A percentile compares a stretch with the other conserved stretches of the same genome.
Conservation (phyloP, 345 rosid genomes). For the Adansonia digitata region DNA sequence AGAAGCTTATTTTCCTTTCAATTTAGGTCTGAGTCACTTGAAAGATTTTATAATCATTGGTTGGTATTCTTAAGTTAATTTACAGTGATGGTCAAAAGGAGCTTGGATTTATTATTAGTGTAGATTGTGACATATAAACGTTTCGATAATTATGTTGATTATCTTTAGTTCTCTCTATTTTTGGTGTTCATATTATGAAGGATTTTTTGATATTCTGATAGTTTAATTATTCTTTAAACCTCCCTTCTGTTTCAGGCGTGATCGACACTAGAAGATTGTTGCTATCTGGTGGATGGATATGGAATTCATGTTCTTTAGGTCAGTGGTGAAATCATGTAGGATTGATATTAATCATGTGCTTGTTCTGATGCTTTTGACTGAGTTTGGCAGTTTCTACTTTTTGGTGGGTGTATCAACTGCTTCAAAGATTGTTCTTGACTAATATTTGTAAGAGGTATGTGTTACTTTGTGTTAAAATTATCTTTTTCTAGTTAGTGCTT, state of each 20-base stretch:
- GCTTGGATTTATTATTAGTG: background rate
- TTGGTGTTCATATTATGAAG: background rate
- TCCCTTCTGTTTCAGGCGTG: background rate
- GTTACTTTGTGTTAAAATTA: background rate
- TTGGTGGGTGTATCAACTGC: background rate
- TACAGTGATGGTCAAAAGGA: background rate
- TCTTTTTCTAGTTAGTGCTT: background rate
- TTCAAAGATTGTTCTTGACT: background rate
- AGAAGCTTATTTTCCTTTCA: background rate
- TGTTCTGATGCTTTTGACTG: background rate
- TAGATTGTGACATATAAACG: background rate
- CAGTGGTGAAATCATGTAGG: slow-evolving; percentile 3
- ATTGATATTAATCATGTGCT: background rate
- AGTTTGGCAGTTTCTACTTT: too few species aligned
- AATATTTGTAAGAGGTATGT: background rate
- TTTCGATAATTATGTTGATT: background rate
- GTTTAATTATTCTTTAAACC: background rate
- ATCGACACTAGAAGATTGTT: slow-evolving; percentile 3
- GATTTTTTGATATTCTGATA: background rate
- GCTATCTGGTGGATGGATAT: background rate
- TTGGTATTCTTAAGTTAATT: background rate
- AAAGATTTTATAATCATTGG: background rate
- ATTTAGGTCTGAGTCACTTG: background rate
- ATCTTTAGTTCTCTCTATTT: background rate
- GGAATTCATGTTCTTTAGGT: background rate